phyloP scores from a whole-genome alignment of 495 filamentous ascomycete genomes.

The Hypoxylon fragiforme region DNA sequence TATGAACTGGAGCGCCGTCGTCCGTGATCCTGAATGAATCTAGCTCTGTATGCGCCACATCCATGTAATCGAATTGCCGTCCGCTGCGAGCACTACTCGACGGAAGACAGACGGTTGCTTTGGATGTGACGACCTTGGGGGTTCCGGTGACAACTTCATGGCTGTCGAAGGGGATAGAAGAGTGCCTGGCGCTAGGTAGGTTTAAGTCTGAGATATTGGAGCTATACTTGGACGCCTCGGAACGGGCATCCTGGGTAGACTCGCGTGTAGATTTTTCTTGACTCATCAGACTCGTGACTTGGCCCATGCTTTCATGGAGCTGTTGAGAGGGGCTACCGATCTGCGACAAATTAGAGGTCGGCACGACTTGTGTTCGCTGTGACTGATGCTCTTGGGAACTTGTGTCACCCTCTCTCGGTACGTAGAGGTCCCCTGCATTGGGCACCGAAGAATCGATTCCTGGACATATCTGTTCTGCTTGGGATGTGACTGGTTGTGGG shows the following conservation, averaged over 20 bases:
- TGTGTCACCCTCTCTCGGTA: too few species aligned
- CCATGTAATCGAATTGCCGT: conserved; percentile 44
- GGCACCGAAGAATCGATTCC: background rate
- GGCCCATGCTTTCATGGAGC: conserved; percentile 31
- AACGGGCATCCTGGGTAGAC: too few species aligned
- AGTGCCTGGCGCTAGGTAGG: conserved; percentile 11
- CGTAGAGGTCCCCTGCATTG: too few species aligned
- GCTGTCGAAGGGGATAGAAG: conserved; percentile 21
- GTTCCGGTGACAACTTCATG: conserved; percentile 30
- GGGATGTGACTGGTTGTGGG: background rate
- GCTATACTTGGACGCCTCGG: conserved; percentile 6
- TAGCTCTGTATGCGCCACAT: conserved; percentile 29
- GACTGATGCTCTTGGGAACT: too few species aligned
- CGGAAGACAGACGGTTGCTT: conserved; percentile 24
- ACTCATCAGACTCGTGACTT: conserved; percentile 12
- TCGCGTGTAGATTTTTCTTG: conserved; percentile 2
- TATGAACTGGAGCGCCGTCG: conserved; percentile 8
- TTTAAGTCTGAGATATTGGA: conserved; percentile 8
- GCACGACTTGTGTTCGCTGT: too few species aligned
- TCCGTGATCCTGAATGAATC: conserved; percentile 33
- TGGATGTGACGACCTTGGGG: conserved; percentile 19
- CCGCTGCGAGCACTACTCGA: conserved; percentile 44
- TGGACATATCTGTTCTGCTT: background rate
- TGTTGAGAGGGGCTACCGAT: conserved; percentile 38
- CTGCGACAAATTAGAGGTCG: conserved; percentile 23